Evolutionary conservation across 2,329 filamentous ascomycete genomes (phyloP), one percentile per base, ranked within the genome.

Genomic region (Claviceps sp.): DNA sequence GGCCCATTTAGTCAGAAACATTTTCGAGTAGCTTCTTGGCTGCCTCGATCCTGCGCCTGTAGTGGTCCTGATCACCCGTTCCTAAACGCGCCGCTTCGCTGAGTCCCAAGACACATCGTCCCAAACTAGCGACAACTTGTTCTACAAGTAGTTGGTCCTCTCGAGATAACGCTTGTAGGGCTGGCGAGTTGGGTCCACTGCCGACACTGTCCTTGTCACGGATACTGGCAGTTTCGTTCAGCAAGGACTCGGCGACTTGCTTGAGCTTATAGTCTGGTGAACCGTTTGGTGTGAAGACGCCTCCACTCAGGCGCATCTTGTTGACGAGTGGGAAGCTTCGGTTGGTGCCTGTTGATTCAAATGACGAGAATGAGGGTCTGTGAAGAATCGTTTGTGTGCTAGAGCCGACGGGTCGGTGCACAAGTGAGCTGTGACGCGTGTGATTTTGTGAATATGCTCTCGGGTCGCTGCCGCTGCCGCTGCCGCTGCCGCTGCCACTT

Each of bases 1-100:
- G 9, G 29, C 9, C 9, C 29, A 34, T 34, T 37, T 20, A 23
- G 36, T 49, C 50, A 8, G 38, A 38, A 4, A 45, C 23, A 17
- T 42, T 50, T 57, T 91, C 86, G 34, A 95, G 71, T 3, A 87
- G 77, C 50, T 79, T 75, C 54, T 82, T 80, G 5, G 88, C 89
- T 50, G 81, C 79, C 57, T 94, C 87, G 49, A 95, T 75, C 57
- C 85, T 76, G 56, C 85, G 73, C 54, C 88, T 74, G 65, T 86
- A 81, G 53, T 83, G 73, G 51, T 83, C 73, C 52, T 82, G 74
- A 48, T 75, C 77, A 58, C 86, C 78, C 54, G 78, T 68, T 58
- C 74, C 74, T 53, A 76, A 68, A 56, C 69, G 68, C 56, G 78
- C 71, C 49, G 72, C 66, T 66, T 85, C 73, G 53, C 76, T 71